Evolutionary conservation across 495 filamentous ascomycete species (phyloP), one percentile per base, ranked within the genome.

Genomic region (Umbilicaria muhlenbergii): DNA sequence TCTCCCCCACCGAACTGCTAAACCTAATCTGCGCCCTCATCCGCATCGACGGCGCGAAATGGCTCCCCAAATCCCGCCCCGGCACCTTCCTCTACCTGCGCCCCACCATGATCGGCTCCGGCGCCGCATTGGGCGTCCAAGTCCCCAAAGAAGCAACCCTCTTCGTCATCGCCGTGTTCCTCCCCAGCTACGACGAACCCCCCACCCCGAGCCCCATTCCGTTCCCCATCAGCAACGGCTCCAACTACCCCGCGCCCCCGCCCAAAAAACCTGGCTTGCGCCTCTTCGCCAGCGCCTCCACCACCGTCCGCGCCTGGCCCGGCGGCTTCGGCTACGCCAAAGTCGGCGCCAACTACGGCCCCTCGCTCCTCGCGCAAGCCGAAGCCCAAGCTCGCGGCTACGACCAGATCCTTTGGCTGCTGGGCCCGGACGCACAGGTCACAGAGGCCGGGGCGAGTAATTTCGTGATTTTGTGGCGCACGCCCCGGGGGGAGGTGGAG

Each of bases 371-470:
- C 18, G 91, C 92, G 11, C 92, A 96, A 64, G 71, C 87, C 44
- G 71, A 94, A 59, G 91, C 91, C 14, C 87, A 89, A 21, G 77
- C 73, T 47, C 73, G 85, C 14, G 91, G 91, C 31, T 94, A 83
- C 73, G 89, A 98, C 62, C 91, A 98, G 71, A 96, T 96, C 61
- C 69, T 98, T 41, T 98, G 91, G 91, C 67, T 98, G 31, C 96
- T 96, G 54, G 85, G 84, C 31, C 78, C 89, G 48, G 86, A 96
- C 63, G 85, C 94, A 51, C 92, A 77, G 53, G 77, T 94, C 32
- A 98, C 92, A 31, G 91, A 98, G 63, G 91, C 91, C 31, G 91
- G 91, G 43, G 94, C 92, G 31, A 98, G 96, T 91, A 98, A 98
- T 61, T 74, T 98, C 56, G 74, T 80, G 8, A 84, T 81, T 11